These are phyloP conservation scores for Metschnikowia peoriensis DNA, from an alignment of 805 yeast species.

Conservation along the genomic window DNA sequence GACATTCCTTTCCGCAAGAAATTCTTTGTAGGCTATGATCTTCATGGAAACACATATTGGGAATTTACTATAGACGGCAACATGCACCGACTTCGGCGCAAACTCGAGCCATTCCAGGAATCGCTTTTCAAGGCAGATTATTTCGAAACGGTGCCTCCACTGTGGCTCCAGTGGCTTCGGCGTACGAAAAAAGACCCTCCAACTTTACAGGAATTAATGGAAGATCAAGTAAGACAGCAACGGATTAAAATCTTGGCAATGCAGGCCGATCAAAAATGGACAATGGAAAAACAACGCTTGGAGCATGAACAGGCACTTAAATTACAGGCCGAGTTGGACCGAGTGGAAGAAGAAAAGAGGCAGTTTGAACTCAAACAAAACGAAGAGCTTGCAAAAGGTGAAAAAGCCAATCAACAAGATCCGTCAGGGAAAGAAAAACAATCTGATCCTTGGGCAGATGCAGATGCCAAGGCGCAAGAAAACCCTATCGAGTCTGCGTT, in stretches of 20 bases:
- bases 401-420: neutral
- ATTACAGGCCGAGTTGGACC: slow-evolving; percentile 31
- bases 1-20: slow-evolving; percentile 66
- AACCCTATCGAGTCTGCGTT: slow-evolving; percentile 39
- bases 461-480: slow-evolving; percentile 24
- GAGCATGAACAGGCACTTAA: slow-evolving; percentile 33
- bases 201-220: slow-evolving; percentile 55
- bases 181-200: slow-evolving; percentile 62
- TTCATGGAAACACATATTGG: slow-evolving; percentile 87
- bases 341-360: slow-evolving; percentile 14
- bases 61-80: slow-evolving; percentile 61
- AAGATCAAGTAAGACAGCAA: slow-evolving; percentile 56
- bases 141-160: slow-evolving; percentile 58
- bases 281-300: slow-evolving; percentile 32
- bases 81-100: slow-evolving; percentile 56
- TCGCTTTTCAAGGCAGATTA: slow-evolving; percentile 55
- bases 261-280: slow-evolving; percentile 45
- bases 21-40: slow-evolving; percentile 74
- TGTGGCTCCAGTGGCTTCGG: slow-evolving; percentile 82
- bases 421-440: neutral
- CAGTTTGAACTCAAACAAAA: slow-evolving; percentile 9
- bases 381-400: neutral
- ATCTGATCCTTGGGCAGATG: slow-evolving; percentile 36
- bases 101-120: slow-evolving; percentile 54
- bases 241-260: slow-evolving; percentile 50